Conservation (phyloP, 306 rosid species). For the Echinosophora koreensis region DNA sequence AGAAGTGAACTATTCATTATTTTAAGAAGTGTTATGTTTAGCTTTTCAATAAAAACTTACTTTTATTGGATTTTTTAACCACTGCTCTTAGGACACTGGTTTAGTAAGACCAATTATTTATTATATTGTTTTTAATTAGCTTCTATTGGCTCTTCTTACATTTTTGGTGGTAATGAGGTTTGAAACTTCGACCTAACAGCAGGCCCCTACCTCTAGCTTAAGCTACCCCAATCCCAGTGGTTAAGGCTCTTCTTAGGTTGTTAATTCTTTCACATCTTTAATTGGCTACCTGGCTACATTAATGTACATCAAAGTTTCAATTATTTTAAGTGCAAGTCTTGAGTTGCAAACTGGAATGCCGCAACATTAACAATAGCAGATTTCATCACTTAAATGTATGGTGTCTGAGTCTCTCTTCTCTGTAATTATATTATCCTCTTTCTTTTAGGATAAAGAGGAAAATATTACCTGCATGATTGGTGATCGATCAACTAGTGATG, state of each 20-base stretch:
- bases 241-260: not conserved
- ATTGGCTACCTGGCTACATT: not conserved
- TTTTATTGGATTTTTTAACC: too few species aligned
- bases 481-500: constrained; percentile 83
- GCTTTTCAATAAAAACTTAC: too few species aligned
- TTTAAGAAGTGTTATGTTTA: too few species aligned
- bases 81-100: too few species aligned
- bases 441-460: constrained; percentile 65
- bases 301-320: constrained; percentile 10
- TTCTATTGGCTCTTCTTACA: not conserved
- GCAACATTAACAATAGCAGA: constrained; percentile 3
- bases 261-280: constrained; percentile 25
- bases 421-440: constrained; percentile 34
- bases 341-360: constrained; percentile 6
- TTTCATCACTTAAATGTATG: constrained; percentile 1
- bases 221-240: too few species aligned
- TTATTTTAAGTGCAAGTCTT: not conserved
- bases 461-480: constrained; percentile 60
- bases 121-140: not conserved
- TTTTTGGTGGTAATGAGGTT: too few species aligned
- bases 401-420: not conserved
- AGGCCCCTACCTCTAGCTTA: too few species aligned
- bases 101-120: too few species aligned
- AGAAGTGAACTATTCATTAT: too few species aligned
- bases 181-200: too few species aligned